Base-by-base conservation (phyloP, 2,329 filamentous ascomycete species). In the Tolypocladium nubicola region DNA sequence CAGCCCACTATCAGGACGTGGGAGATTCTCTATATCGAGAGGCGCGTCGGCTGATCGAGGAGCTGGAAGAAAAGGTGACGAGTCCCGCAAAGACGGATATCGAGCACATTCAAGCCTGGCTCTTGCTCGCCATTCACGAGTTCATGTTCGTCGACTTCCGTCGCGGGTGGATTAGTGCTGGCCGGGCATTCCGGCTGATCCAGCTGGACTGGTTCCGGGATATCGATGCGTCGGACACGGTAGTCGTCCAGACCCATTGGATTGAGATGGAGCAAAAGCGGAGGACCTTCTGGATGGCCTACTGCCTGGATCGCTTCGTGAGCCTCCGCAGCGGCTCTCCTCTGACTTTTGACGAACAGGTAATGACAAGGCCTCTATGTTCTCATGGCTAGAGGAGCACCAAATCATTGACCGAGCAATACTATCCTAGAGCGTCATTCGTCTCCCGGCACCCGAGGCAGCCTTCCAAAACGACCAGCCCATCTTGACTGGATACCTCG, bases 251-350 rank as follows among this genome's bases (percentile, higher is more conserved):
- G 10, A 16, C 19, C n/a, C 23, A 64, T n/a, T 69, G 63, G 59
- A 62, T 67, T 11, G 65, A 68, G n/a, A 60, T 64, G 10, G 72
- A 74, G 58, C 67, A 72, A 57, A 67, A 64, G 47, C 58, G 72
- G 16, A 59, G 72, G n/a, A 68, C 67, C 0, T 75, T 74, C 59
- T 75, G 72, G 72, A 67, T 74, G 66, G 72, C 71, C 0, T 74
- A 71, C 56, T 65, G 63, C 14, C 58, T 75, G 19, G 72, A 75
- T 61, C 68, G 67, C 1, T 68, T 73, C 40, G 61, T 68, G n/a
- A 68, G 68, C 53, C 64, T 71, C 6, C 63, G 65, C 16, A 66
- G 67, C 41, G 64, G 64, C 5, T 62, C 65, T 53, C 68, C 69
- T 6, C 61, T 70, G 33, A 69, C 68, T 1, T 55, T 73, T 35